phyloP scores from a whole-genome alignment of 139 green algal species.

The Mychonastes homosphaera region DNA sequence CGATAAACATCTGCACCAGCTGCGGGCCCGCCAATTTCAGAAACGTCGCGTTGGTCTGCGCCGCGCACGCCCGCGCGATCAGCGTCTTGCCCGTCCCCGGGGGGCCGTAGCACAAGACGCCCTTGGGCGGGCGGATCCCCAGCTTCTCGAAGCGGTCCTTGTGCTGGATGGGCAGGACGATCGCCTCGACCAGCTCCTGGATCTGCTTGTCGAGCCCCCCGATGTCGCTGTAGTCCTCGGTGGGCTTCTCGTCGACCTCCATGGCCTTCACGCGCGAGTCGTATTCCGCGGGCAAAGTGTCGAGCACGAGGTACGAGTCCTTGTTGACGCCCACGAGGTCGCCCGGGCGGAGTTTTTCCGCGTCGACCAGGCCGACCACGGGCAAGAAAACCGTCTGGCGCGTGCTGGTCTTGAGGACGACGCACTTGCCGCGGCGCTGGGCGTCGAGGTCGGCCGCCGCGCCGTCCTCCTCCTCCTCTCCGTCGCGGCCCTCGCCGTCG shows the following conservation, averaged over 20 bases:
- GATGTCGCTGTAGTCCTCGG: conserved; percentile 97
- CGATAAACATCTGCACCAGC: conserved; percentile 96
- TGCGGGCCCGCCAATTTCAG: conserved; percentile 88
- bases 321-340: conserved; percentile 99
- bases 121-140: conserved; percentile 93
- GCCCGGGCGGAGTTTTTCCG: conserved; percentile 66
- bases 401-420: conserved; percentile 96
- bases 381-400: conserved; percentile 97
- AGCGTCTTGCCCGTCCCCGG: conserved; percentile 91
- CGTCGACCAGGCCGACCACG: conserved; percentile 92
- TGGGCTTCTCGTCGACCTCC: conserved; percentile 98
- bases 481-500: conserved; percentile 84
- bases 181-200: conserved; percentile 93
- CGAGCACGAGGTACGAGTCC: conserved; percentile 96
- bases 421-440: conserved; percentile 83
- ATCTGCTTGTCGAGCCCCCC: conserved; percentile 98
- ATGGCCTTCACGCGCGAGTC: conserved; percentile 94
- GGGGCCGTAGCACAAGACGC: conserved; percentile 82
- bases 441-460: conserved; percentile 81
- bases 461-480: conserved; percentile 76
- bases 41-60: conserved; percentile 97
- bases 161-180: conserved; percentile 98
- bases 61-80: conserved; percentile 83
- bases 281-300: conserved; percentile 96
- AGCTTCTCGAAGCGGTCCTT: conserved; percentile 83